Evolutionary conservation across 805 yeast species (phyloP).

Genomic region (Wickerhamomyces chambardii): DNA sequence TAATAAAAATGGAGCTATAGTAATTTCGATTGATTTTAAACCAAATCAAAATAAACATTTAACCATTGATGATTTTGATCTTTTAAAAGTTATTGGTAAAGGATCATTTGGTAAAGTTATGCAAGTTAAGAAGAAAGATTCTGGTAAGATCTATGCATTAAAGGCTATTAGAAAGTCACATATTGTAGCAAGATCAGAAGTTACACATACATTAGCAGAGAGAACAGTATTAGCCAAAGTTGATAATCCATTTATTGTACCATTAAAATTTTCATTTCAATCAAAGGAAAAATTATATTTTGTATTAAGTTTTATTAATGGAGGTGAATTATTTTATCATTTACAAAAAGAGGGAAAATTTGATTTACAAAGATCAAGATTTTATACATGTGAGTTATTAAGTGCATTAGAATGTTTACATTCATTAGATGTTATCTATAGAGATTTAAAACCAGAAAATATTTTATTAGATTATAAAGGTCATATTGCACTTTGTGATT

Average conservation of each 20-base stretch:
- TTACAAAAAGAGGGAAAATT: conserved; percentile 86
- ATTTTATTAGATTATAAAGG: conserved; percentile 93
- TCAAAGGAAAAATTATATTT: conserved; percentile 91
- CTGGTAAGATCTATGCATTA: conserved; percentile 88
- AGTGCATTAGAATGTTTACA: conserved; percentile 92
- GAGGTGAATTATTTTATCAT: conserved; percentile 95
- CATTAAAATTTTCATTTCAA: conserved; percentile 92
- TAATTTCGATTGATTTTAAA: conserved; percentile 60
- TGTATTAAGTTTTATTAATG: conserved; percentile 89
- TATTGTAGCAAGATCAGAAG: conserved; percentile 89
- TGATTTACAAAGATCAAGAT: conserved; percentile 80
- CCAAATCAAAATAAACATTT: conserved; percentile 60
- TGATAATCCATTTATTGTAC: conserved; percentile 92
- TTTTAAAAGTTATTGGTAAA: conserved; percentile 92
- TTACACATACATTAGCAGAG: conserved; percentile 93
- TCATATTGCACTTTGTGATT: conserved; percentile 95
- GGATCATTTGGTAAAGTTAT: conserved; percentile 98
- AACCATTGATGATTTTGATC: conserved; percentile 84
- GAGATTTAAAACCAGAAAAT: conserved; percentile 96
- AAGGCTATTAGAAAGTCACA: conserved; percentile 92
- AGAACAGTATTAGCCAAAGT: conserved; percentile 91
- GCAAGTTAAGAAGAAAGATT: conserved; percentile 96
- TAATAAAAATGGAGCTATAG: conserved; percentile 36
- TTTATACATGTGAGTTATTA: conserved; percentile 89
- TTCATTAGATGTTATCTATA: conserved; percentile 83